Base-by-base conservation (phyloP, 2,329 filamentous ascomycete species). In the Aphanoascus verrucosus region DNA sequence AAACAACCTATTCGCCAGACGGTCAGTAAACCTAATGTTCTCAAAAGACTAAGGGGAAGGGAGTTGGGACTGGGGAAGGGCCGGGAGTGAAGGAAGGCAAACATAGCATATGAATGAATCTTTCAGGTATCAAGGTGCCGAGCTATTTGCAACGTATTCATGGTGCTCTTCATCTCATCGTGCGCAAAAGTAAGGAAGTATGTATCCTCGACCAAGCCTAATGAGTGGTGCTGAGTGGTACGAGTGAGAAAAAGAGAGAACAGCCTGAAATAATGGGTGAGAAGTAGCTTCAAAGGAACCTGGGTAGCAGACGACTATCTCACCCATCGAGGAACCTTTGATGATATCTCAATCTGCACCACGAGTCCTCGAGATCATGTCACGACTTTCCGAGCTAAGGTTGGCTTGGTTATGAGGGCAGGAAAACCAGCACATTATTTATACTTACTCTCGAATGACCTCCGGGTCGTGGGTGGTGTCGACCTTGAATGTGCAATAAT, bases 391-490 rank as follows among this genome's bases (percentile, higher is more conserved):
- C 63, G 64, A 63, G 65, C 69, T 72, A 68, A 61, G 37, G 59
- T 66, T 60, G 65, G 62, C 69, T 65, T 59, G 64, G 70, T 72
- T 73, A 73, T 67, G 63, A 80, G 78, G 78, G 82, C 78, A 77
- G 78, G 77, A 77, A 83, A 83, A 83, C 67, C 67, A 70, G 68
- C 77, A 76, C 74, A 73, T 49, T 35, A 19, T 52, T 20, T 72
- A 75, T 80, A 97, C 93, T 97, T 95, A 98, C 93, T 97, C 93
- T 94, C 93, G 85, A 75, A 96, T 94, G 72, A 94, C 80, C 68
- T 94, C 87, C 64, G 88, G 81, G 68, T 94, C 89, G 74, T 98
- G 93, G 62, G 87, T 93, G 55, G 93, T 97, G 69, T 97, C 89
- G 74, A 93, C 89, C 72, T 97, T 97, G 81, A 97, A 97, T 64